phyloP scores from a whole-genome alignment of 2,329 filamentous ascomycete species.

The Geoglossum cookeanum region DNA sequence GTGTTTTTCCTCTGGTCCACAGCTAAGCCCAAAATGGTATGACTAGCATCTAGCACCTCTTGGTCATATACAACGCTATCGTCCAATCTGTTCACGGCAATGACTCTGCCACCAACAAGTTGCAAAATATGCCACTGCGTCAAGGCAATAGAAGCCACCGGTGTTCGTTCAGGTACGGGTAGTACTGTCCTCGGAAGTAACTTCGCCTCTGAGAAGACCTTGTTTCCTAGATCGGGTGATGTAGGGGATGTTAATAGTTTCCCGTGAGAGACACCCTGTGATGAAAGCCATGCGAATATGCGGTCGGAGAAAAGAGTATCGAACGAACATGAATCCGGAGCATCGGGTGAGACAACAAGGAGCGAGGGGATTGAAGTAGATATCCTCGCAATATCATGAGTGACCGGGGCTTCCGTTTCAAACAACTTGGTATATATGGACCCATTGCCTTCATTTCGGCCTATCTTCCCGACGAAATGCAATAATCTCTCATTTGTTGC shows the following conservation, averaged over 20 bases:
- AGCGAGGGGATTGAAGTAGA: conserved; percentile 41
- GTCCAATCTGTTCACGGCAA: conserved; percentile 74
- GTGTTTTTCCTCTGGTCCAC: conserved; percentile 90
- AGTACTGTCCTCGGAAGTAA: conserved; percentile 58
- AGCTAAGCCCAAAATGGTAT: conserved; percentile 64
- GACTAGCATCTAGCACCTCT: conserved; percentile 58
- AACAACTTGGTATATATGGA: conserved; percentile 80
- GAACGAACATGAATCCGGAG: conserved; percentile 28
- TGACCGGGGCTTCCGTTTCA: conserved; percentile 61
- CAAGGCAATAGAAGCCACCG: conserved; percentile 60
- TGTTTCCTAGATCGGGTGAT: conserved; percentile 46
- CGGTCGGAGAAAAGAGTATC: conserved; percentile 45
- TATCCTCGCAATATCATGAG: conserved; percentile 50
- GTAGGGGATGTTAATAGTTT: conserved; percentile 44
- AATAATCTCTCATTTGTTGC: conserved; percentile 60
- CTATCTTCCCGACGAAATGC: conserved; percentile 63
- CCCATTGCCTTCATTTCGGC: conserved; percentile 57
- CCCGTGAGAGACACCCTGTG: conserved; percentile 78
- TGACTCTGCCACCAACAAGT: conserved; percentile 62
- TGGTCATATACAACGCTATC: conserved; percentile 78
- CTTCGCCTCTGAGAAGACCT: conserved; percentile 61
- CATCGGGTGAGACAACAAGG: conserved; percentile 60
- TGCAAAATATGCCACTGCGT: conserved; percentile 88
- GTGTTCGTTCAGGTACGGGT: conserved; percentile 49
- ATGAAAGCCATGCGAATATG: conserved; percentile 77